Evolutionary conservation across 345 rosid genomes (phyloP).

Genomic region (Moricandia moricandioides): DNA sequence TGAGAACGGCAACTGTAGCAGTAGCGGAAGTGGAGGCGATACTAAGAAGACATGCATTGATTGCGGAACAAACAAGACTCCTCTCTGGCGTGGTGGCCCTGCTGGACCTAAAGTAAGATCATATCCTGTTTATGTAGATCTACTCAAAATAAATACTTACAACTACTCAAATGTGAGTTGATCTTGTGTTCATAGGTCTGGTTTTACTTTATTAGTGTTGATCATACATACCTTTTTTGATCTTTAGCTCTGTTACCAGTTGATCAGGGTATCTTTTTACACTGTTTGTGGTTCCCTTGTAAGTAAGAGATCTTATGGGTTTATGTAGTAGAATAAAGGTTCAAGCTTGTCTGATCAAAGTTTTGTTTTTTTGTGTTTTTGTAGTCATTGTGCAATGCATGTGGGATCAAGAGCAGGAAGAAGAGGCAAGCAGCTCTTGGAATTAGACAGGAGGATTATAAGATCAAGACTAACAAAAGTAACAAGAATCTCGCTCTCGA

Average conservation of each 20-base stretch:
- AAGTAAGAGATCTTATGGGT: background rate
- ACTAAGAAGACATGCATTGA: conserved; percentile 80
- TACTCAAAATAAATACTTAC: background rate
- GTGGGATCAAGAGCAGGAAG: conserved; percentile 87
- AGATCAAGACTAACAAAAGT: conserved; percentile 39
- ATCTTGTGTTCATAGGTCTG: conserved; percentile 10
- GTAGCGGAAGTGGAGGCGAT: conserved; percentile 35
- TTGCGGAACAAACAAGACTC: conserved; percentile 88
- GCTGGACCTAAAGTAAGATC: conserved; percentile 85
- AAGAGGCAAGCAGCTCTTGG: conserved; percentile 52
- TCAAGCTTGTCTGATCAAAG: conserved; percentile 4
- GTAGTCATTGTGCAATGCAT: conserved; percentile 87
- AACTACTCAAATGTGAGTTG: background rate
- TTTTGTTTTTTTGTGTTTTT: background rate
- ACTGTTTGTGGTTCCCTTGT: too few species aligned
- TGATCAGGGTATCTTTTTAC: too few species aligned
- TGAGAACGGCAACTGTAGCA: conserved; percentile 33
- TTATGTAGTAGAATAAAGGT: background rate
- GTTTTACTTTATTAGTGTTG: background rate
- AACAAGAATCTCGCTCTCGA: background rate
- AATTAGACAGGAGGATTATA: conserved; percentile 46
- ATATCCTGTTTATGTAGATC: conserved; percentile 13
- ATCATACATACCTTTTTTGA: background rate
- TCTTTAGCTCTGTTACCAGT: background rate
- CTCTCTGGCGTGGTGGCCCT: conserved; percentile 98